Evolutionary conservation across 1,284 basidiomycete species (phyloP).

Genomic region (Athelia psychrophila): DNA sequence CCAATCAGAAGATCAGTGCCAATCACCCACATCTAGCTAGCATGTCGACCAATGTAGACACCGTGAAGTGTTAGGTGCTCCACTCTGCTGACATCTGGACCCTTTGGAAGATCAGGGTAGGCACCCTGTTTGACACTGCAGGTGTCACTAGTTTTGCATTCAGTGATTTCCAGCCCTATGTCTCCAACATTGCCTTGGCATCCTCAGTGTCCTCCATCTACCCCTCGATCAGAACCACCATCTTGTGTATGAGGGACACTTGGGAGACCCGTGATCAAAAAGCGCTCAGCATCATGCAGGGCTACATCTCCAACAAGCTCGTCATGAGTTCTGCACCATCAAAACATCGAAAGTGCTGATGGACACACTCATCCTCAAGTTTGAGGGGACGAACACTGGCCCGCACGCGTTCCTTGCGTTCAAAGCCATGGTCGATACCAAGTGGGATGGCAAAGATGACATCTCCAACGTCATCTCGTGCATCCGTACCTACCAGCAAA

Average conservation of each 20-base stretch:
- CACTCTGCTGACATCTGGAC: background rate
- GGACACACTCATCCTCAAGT: background rate
- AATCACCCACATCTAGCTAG: no score
- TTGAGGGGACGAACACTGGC: background rate
- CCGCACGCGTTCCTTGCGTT: background rate
- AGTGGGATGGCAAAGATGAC: background rate
- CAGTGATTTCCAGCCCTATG: background rate
- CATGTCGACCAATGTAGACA: background rate
- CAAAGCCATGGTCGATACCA: background rate
- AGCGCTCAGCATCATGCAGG: background rate
- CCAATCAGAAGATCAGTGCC: no score
- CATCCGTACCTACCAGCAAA: background rate
- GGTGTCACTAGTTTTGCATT: background rate
- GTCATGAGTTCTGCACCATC: background rate
- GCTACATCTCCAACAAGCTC: background rate
- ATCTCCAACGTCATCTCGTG: background rate
- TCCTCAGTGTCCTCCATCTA: background rate
- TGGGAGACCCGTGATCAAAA: background rate
- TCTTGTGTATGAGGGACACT: background rate
- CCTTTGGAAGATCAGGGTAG: background rate
- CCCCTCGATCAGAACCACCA: background rate
- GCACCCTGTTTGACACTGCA: background rate
- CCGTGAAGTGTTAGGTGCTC: background rate
- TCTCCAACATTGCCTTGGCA: background rate
- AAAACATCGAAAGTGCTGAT: background rate